Base-by-base conservation (phyloP, 805 yeast species). In the Allodekkera sacchari region DNA sequence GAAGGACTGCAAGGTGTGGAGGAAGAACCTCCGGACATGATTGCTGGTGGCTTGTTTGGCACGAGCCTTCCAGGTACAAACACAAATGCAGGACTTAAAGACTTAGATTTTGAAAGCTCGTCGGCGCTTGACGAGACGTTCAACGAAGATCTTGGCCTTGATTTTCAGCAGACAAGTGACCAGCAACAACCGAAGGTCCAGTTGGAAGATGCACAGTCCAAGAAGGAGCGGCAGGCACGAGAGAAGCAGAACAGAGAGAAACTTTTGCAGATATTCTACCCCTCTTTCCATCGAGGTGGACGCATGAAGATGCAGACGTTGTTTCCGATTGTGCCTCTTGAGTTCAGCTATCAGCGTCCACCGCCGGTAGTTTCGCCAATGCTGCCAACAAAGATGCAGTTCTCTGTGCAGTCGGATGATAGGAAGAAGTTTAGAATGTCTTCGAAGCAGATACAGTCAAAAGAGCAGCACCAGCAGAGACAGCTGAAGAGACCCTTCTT, bases 361-460 rank as follows among this genome's bases (percentile, higher is more conserved):
- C 53, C 65, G 4, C 53, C 53, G 6, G 47, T 51, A 14, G 42
- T 48, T 9, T 10, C n/a, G 22, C 72, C 77, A 3, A 47, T 77
- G 22, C 53, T 75, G 1, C 92, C 94, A 0, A 63, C 74, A 7
- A 71, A 75, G 34, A 43, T 75, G 16, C 53, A 61, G 4, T 60
- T 83, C 16, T 89, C 83, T 37, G 64, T 76, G 1, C 83, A 71
- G 22, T 48, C 66, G 6, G 94, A 83, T 48, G 70, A 75, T 33
- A 55, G 71, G 28, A 69, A 67, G 38, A 43, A 62, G 8, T 78
- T 80, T 53, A 66, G 61, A 43, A 58, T 41, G 38, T 26, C 45
- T 2, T 20, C 25, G 15, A 48, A 48, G 25, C 50, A 40, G 21
- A 15, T 30, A 3, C 27, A 27, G n/a, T 15, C 19, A 2, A 36